Conservation (phyloP, 148 eudicot species). For the Polygonum maritimum region DNA sequence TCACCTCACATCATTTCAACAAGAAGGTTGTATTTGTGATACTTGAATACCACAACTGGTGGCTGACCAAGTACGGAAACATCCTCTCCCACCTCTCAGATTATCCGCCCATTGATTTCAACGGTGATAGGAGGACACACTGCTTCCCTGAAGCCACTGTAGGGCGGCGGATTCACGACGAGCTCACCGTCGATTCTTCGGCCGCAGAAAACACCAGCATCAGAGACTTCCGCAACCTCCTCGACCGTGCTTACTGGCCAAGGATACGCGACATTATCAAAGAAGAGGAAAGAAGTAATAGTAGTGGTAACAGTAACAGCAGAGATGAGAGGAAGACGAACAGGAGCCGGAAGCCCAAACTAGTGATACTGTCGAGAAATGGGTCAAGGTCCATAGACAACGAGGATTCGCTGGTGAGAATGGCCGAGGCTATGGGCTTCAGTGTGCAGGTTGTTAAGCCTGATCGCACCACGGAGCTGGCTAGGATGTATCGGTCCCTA, state of each 20-base stretch:
- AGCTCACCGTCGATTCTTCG: conserved; percentile 14
- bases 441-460: conserved; percentile 16
- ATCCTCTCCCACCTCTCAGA: conserved; percentile 27
- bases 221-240: background rate
- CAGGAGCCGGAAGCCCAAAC: conserved; percentile 8
- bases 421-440: conserved; percentile 43
- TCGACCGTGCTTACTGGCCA: background rate
- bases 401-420: conserved; percentile 25
- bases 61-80: conserved; percentile 23
- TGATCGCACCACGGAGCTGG: conserved; percentile 20
- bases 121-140: conserved; percentile 27
- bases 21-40: conserved; percentile 27
- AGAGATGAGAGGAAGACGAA: no score
- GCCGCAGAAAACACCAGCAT: background rate
- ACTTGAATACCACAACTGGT: conserved; percentile 26
- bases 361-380: conserved; percentile 39
- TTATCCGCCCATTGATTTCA: conserved; percentile 26
- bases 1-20: conserved; percentile 35
- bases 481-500: conserved; percentile 23
- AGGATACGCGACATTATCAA: background rate
- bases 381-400: conserved; percentile 32
- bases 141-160: conserved; percentile 50
- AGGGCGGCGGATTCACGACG: conserved; percentile 40
- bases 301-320: no score
- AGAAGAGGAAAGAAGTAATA: background rate